Conservation (phyloP, 805 yeast genomes). For the Spathaspora arborariae region DNA sequence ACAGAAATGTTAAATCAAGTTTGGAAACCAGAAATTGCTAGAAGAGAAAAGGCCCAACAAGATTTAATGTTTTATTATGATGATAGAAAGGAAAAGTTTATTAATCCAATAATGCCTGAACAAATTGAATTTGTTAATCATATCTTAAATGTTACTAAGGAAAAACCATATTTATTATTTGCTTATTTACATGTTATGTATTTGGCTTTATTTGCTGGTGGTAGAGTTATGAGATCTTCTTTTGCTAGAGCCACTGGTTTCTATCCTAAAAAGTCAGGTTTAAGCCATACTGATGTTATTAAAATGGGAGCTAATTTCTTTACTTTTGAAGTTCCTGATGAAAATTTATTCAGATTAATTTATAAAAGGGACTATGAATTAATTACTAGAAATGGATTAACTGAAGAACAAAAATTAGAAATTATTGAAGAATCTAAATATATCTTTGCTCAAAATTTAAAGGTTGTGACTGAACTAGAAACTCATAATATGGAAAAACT, state of each 20-base stretch:
- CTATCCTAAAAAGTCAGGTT: constrained; percentile 70
- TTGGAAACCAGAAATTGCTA: constrained; percentile 68
- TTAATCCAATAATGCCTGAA: constrained; percentile 51
- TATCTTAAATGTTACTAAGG: constrained; percentile 48
- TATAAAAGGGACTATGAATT: constrained; percentile 78
- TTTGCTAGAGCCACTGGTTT: constrained; percentile 63
- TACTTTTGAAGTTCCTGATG: constrained; percentile 66
- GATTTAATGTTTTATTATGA: constrained; percentile 70
- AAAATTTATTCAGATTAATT: constrained; percentile 55
- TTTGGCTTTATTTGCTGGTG: constrained; percentile 84
- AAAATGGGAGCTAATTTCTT: constrained; percentile 66
- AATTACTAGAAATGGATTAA: constrained; percentile 64
- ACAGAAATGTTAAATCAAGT: constrained; percentile 50
- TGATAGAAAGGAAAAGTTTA: constrained; percentile 52
- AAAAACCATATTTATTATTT: constrained; percentile 65
- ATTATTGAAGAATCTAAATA: constrained; percentile 64
- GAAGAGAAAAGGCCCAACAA: constrained; percentile 51
- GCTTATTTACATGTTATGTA: constrained; percentile 87
- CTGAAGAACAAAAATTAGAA: constrained; percentile 67
- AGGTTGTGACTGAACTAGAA: constrained; percentile 65
- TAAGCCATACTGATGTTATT: constrained; percentile 60
- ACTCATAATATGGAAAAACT: constrained; percentile 57
- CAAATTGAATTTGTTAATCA: constrained; percentile 64
- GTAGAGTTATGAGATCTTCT: constrained; percentile 65
- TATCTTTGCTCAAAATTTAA: constrained; percentile 60